Conservation (phyloP, 495 filamentous ascomycete genomes). For the Evernia prunastri region DNA sequence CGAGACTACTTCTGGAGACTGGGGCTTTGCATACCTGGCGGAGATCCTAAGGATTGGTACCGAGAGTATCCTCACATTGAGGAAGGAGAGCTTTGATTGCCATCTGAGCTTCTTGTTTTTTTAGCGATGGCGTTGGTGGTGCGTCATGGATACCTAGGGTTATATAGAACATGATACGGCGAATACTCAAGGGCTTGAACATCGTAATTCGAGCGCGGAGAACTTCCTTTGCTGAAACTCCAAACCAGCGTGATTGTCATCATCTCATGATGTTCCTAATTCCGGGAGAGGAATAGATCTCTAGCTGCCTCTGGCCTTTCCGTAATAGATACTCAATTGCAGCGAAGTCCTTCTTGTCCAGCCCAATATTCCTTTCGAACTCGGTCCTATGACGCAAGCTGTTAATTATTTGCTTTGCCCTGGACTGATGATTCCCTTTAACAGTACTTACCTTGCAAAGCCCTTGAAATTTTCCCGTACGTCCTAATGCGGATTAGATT, state of each 20-base stretch:
- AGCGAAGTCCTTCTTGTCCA: conserved; percentile 84
- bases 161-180: not conserved
- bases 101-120: not conserved
- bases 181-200: not conserved
- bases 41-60: conserved; percentile 64
- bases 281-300: conserved; percentile 73
- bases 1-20: conserved; percentile 94
- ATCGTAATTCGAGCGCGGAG: not conserved
- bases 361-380: conserved; percentile 60
- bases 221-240: not conserved
- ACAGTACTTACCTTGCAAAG: conserved; percentile 50
- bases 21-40: conserved; percentile 82
- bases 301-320: conserved; percentile 77
- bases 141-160: conserved; percentile 1
- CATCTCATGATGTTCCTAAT: conserved; percentile 67
- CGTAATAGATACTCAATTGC: conserved; percentile 84
- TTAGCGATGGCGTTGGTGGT: conserved; percentile 19
- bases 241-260: not conserved
- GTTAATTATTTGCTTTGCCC: not conserved
- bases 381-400: conserved; percentile 48
- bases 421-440: conserved; percentile 29
- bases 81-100: not conserved
- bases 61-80: conserved; percentile 34
- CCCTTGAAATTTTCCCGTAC: conserved; percentile 46
- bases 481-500: conserved; percentile 34